phyloP scores from a whole-genome alignment of 371 early-diverging fungal genomes.

The Synchytrium microbalum region DNA sequence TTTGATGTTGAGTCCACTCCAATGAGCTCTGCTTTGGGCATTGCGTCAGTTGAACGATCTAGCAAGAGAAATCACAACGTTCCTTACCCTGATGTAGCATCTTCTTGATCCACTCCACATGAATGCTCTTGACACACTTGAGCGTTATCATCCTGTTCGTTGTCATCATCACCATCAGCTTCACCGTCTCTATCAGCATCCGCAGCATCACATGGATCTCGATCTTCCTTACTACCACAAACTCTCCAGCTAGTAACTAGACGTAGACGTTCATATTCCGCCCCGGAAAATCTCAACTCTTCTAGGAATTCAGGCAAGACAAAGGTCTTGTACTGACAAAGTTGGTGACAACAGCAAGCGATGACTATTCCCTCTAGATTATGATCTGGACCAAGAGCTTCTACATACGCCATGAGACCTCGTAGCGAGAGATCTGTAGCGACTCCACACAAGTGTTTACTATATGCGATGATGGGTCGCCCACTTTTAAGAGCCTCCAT shows the following conservation, averaged over 20 bases:
- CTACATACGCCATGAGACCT: too few species aligned
- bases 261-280: slow-evolving; percentile 45
- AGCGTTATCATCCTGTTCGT: too few species aligned
- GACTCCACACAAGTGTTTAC: slow-evolving; percentile 89
- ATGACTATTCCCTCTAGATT: slow-evolving; percentile 64
- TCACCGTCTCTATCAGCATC: slow-evolving; percentile 12
- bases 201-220: neutral
- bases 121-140: too few species aligned
- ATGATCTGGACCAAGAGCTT: neutral
- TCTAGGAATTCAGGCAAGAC: slow-evolving; percentile 56
- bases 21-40: slow-evolving; percentile 15
- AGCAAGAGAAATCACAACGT: too few species aligned
- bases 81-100: too few species aligned
- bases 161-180: slow-evolving; percentile 14
- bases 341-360: slow-evolving; percentile 87
- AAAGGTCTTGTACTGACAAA: slow-evolving; percentile 72
- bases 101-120: too few species aligned
- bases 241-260: slow-evolving; percentile 28
- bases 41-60: too few species aligned
- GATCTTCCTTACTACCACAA: slow-evolving; percentile 16
- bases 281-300: slow-evolving; percentile 36
- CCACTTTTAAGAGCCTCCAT: slow-evolving; percentile 33
- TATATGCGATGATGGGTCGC: slow-evolving; percentile 55
- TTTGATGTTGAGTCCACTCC: slow-evolving; percentile 36
- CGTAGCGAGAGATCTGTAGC: slow-evolving; percentile 83